Evolutionary conservation across 768 basidiomycete genomes (phyloP).

Genomic region (Austroboletus eburneus): DNA sequence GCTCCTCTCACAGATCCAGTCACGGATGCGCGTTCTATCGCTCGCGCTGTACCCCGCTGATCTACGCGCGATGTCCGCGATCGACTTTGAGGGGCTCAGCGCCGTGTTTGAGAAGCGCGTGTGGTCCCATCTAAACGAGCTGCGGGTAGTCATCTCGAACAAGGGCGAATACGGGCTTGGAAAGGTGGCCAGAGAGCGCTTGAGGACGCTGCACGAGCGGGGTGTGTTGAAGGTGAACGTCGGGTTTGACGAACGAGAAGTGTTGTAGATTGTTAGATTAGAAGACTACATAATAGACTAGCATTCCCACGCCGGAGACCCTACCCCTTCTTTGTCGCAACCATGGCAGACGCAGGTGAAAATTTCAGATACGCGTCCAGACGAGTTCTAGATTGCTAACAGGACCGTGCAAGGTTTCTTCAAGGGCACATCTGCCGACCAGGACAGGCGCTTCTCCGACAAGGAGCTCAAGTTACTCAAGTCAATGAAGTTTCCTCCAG

Average conservation of each 20-base stretch:
- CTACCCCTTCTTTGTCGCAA: conserved; percentile 6
- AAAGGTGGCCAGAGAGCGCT: conserved; percentile 19
- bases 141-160: conserved; percentile 29
- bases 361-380: conserved; percentile 8
- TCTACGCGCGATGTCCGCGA: conserved; percentile 22
- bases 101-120: conserved; percentile 18
- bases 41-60: conserved; percentile 31
- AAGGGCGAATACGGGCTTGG: conserved; percentile 27
- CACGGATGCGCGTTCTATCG: conserved; percentile 29
- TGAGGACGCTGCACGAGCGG: conserved; percentile 19
- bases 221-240: conserved; percentile 28
- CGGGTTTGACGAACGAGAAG: conserved; percentile 31
- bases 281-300: conserved; percentile 1
- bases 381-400: conserved; percentile 9
- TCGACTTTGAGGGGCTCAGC: conserved; percentile 29
- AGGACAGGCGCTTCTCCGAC: conserved; percentile 91
- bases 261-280: conserved; percentile 14
- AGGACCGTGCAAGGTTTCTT: conserved; percentile 59
- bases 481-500: conserved; percentile 83
- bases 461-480: conserved; percentile 90
- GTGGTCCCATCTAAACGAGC: conserved; percentile 24
- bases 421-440: conserved; percentile 88
- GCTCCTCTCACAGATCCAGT: conserved; percentile 25
- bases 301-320: conserved; percentile 19
- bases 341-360: conserved; percentile 61